Percentiles rank a stretch among this genome's conserved stretches.
Conservation (phyloP, 345 rosid species). For the Anastatica hierochuntica region DNA sequence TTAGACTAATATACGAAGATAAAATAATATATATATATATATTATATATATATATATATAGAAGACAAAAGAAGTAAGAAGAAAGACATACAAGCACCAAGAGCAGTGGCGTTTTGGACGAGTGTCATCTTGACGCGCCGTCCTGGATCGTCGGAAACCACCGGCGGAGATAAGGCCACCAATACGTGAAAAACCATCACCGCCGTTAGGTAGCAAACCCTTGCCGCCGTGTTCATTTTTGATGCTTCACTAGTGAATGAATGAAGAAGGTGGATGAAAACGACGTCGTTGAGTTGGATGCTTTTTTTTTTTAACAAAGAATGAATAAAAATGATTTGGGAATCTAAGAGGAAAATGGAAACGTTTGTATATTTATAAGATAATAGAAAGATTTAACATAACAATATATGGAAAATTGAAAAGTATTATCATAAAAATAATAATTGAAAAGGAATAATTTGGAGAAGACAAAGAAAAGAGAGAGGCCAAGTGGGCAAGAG, state of each 20-base stretch:
- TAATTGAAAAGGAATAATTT: background rate
- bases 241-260: slow-evolving; percentile 5
- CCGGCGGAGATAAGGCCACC: slow-evolving; percentile 20
- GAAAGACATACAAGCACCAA: slow-evolving; percentile 53
- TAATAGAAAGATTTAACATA: background rate
- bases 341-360: slow-evolving; percentile 12
- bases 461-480: slow-evolving; percentile 24
- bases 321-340: background rate
- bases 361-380: background rate
- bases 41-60: background rate
- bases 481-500: slow-evolving; percentile 24
- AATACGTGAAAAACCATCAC: slow-evolving; percentile 16
- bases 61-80: background rate
- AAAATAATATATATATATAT: too few species aligned
- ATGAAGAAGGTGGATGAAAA: background rate
- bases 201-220: slow-evolving; percentile 6
- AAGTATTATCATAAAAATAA: background rate
- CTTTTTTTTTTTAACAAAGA: background rate
- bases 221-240: background rate
- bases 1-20: too few species aligned
- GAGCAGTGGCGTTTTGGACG: slow-evolving; percentile 47
- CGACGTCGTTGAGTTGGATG: background rate
- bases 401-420: background rate
- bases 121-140: slow-evolving; percentile 58
- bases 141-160: slow-evolving; percentile 20